Evolutionary conservation across 2,329 filamentous ascomycete species (phyloP).

Genomic region (Didymellaceae sp.): DNA sequence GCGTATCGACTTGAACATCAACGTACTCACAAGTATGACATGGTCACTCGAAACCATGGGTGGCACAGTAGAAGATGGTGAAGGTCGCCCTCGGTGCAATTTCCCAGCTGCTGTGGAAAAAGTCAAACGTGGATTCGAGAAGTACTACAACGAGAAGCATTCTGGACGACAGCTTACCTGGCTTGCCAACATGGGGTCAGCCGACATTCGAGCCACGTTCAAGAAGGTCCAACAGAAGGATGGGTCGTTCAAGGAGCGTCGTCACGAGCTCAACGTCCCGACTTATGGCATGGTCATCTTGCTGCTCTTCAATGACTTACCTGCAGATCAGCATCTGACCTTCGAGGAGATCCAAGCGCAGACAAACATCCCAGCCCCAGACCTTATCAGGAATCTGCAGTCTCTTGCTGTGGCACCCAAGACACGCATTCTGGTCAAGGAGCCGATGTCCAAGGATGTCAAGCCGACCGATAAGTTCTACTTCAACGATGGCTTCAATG

Average conservation of each 20-base stretch:
- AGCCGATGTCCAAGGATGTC: slow-evolving; percentile 78
- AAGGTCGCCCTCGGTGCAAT: slow-evolving; percentile 61
- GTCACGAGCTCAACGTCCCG: slow-evolving; percentile 89
- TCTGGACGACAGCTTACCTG: slow-evolving; percentile 89
- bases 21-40: slow-evolving; percentile 88
- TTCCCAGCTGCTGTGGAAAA: slow-evolving; percentile 77
- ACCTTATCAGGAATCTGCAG: slow-evolving; percentile 79
- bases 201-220: slow-evolving; percentile 83
- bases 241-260: slow-evolving; percentile 68
- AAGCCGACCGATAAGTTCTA: slow-evolving; percentile 78
- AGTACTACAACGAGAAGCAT: slow-evolving; percentile 86
- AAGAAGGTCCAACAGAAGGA: slow-evolving; percentile 74
- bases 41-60: slow-evolving; percentile 92
- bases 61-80: slow-evolving; percentile 60
- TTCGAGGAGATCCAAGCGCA: slow-evolving; percentile 81
- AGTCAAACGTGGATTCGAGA: slow-evolving; percentile 83
- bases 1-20: slow-evolving; percentile 80
- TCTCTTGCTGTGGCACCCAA: slow-evolving; percentile 84
- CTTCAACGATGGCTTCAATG: slow-evolving; percentile 82
- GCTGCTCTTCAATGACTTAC: slow-evolving; percentile 84
- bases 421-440: slow-evolving; percentile 79
- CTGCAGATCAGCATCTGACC: slow-evolving; percentile 57
- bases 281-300: slow-evolving; percentile 93
- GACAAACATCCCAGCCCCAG: slow-evolving; percentile 77
- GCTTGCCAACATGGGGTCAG: slow-evolving; percentile 77